Conservation (phyloP, 768 basidiomycete species). For the Pisolithus microcarpus region DNA sequence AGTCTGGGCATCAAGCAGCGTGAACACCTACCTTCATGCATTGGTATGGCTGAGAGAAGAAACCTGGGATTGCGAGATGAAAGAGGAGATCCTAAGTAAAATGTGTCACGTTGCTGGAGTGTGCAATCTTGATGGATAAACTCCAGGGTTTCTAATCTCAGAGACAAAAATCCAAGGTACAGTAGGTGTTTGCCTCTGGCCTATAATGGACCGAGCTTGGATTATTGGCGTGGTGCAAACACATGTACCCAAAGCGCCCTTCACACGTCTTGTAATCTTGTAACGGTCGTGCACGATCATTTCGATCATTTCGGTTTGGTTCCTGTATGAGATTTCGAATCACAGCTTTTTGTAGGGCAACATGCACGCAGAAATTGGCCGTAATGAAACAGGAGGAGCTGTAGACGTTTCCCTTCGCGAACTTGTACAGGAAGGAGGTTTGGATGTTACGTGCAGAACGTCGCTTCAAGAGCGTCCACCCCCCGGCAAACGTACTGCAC, state of each 20-base stretch:
- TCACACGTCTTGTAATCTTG: no score
- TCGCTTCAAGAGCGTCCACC: not conserved
- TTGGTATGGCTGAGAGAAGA: no score
- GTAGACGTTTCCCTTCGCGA: not conserved
- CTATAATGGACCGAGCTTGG: not conserved
- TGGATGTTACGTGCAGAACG: not conserved
- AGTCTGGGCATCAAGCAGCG: no score
- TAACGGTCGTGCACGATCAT: no score
- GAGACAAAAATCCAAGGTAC: not conserved
- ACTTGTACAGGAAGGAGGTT: not conserved
- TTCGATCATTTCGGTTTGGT: not conserved
- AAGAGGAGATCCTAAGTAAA: no score
- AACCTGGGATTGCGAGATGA: constrained; percentile 62
- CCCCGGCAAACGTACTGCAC: constrained; percentile 13
- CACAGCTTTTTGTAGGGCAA: no score
- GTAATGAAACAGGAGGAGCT: no score
- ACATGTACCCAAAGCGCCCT: not conserved
- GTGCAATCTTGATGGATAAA: constrained; percentile 70
- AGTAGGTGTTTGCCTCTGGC: not conserved
- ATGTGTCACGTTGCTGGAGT: constrained; percentile 71
- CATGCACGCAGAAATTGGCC: no score
- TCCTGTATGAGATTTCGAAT: no score
- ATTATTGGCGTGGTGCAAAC: not conserved
- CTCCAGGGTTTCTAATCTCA: constrained; percentile 33
- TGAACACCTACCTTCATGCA: constrained; percentile 63